Conservation (phyloP, 1,139 yeast species). For the Schwanniomyces etchellsii region DNA sequence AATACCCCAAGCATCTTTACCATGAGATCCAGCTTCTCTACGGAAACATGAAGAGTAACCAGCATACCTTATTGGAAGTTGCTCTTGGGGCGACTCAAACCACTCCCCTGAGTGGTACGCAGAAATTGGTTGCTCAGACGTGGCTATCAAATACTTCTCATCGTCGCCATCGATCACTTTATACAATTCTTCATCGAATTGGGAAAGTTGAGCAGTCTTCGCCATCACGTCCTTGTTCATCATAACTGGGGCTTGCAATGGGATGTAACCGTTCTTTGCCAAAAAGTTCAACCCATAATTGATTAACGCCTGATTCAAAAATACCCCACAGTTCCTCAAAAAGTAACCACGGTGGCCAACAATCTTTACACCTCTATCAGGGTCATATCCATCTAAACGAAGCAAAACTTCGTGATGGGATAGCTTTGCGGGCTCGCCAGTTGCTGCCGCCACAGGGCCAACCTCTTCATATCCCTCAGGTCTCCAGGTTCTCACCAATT, state of each 20-base stretch:
- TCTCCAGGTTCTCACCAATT: conserved; percentile 79
- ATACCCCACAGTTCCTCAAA: conserved; percentile 91
- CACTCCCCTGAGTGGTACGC: conserved; percentile 98
- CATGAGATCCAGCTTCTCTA: conserved; percentile 99
- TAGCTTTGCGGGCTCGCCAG: conserved; percentile 70
- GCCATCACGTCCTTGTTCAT: conserved; percentile 99
- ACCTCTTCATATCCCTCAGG: conserved; percentile 57
- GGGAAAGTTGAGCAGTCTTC: conserved; percentile 95
- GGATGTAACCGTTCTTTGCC: conserved; percentile 73
- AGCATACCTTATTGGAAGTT: conserved; percentile 91
- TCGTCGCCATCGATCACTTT: conserved; percentile 96
- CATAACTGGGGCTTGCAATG: conserved; percentile 98
- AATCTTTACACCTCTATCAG: conserved; percentile 96
- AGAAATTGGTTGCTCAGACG: conserved; percentile 98
- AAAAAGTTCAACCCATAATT: conserved; percentile 90
- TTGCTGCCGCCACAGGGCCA: conserved; percentile 62
- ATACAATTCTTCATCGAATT: conserved; percentile 96
- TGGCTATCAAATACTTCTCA: conserved; percentile 95
- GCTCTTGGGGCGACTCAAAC: conserved; percentile 97
- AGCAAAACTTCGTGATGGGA: conserved; percentile 95
- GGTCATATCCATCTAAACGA: conserved; percentile 96
- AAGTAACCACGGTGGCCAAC: conserved; percentile 99
- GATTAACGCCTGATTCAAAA: conserved; percentile 94
- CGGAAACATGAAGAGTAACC: conserved; percentile 99
- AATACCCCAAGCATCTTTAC: conserved; percentile 99